phyloP scores from a whole-genome alignment of 352 stramenopile species.

The Phytophthora kernoviae region DNA sequence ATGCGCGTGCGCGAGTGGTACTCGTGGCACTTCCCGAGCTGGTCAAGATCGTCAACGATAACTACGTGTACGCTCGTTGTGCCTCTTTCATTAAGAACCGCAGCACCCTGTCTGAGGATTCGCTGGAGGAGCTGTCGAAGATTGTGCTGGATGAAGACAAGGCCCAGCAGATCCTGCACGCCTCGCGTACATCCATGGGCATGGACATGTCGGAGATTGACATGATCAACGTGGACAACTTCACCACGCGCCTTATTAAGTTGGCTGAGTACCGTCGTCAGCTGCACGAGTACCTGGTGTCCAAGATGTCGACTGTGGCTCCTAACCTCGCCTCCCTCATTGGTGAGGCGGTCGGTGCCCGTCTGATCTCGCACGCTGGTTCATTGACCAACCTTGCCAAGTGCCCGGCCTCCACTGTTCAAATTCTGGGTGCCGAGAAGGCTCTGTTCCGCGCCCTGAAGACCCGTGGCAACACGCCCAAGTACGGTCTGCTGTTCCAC shows the following conservation, averaged over 20 bases:
- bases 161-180: slow-evolving; percentile 94
- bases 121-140: slow-evolving; percentile 80
- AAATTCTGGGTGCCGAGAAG: slow-evolving; percentile 99
- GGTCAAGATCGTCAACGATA: slow-evolving; percentile 99
- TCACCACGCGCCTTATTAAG: slow-evolving; percentile 98
- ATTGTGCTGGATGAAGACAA: slow-evolving; percentile 98
- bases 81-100: slow-evolving; percentile 97
- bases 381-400: slow-evolving; percentile 99
- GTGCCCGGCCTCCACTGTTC: slow-evolving; percentile 98
- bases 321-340: slow-evolving; percentile 99
- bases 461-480: slow-evolving; percentile 99
- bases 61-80: slow-evolving; percentile 98
- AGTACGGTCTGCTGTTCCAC: slow-evolving; percentile 99
- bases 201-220: slow-evolving; percentile 99
- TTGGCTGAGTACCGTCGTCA: slow-evolving; percentile 98
- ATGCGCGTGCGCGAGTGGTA: slow-evolving; percentile 99
- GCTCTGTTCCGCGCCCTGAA: slow-evolving; percentile 99
- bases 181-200: slow-evolving; percentile 97
- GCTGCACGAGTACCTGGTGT: slow-evolving; percentile 94
- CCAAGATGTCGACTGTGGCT: slow-evolving; percentile 98
- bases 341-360: slow-evolving; percentile 98
- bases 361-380: slow-evolving; percentile 99
- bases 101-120: slow-evolving; percentile 79
- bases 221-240: slow-evolving; percentile 99
- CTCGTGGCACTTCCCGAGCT: slow-evolving; percentile 99